A percentile compares a stretch with the other conserved stretches of the same genome.
phyloP scores from a whole-genome alignment of 2,329 filamentous ascomycete species.

The Botrytis galanthina region DNA sequence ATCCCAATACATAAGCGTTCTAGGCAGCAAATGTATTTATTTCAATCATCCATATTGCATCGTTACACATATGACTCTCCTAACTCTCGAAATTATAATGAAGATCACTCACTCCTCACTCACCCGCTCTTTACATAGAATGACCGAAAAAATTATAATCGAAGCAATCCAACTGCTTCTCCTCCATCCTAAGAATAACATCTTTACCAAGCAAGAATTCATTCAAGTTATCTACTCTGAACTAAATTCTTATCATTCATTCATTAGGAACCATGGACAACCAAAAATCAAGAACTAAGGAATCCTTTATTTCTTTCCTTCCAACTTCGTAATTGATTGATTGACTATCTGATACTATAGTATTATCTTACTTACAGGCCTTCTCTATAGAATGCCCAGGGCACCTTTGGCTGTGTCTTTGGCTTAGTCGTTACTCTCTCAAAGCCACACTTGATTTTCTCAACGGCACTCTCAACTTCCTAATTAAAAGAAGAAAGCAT shows the following conservation, averaged over 20 bases:
- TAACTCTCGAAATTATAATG: too few species aligned
- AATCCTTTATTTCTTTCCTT: too few species aligned
- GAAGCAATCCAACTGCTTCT: not conserved
- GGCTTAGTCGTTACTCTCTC: not conserved
- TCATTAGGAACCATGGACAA: too few species aligned
- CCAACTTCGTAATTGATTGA: not conserved
- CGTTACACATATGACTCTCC: too few species aligned
- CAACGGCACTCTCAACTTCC: not conserved
- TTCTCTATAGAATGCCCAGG: too few species aligned
- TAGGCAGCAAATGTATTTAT: not conserved
- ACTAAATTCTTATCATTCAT: not conserved
- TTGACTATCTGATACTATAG: too few species aligned
- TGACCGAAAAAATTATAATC: too few species aligned
- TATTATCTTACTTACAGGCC: too few species aligned
- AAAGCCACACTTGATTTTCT: not conserved
- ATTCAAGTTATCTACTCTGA: not conserved
- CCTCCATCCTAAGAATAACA: rapidly evolving
- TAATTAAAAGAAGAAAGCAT: not conserved
- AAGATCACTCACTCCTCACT: too few species aligned
- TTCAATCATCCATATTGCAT: not conserved
- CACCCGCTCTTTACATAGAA: too few species aligned
- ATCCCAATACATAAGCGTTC: not conserved
- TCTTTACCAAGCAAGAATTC: not conserved
- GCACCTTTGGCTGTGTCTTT: not conserved
- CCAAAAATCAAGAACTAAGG: too few species aligned